Base-by-base conservation (phyloP, 164 flowering plant species). In the Taxillus chinensis region DNA sequence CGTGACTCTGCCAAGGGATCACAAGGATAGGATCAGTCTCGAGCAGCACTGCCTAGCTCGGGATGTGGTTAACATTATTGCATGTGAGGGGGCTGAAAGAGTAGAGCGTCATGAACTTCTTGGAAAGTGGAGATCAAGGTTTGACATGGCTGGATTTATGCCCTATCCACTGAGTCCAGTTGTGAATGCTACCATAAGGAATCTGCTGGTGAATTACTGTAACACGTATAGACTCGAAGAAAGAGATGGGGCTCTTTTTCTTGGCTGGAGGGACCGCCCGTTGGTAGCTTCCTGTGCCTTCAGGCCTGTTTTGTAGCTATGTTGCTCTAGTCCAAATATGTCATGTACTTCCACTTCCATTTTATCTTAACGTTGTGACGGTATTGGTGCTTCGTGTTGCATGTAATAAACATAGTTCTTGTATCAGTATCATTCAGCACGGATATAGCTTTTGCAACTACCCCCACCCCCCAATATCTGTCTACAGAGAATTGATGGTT, bases 41-140 rank as follows among this genome's bases (percentile, higher is more conserved):
- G 96, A 89, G 73, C 92, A 89, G 75, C 92, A 89, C 60, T 89
- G 92, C 67, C 65, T 89, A 57, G 92, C 92, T 2, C 76, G 90
- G 9, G 92, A 86, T 3, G 66, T 88, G 16, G 96, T 89, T 40
- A 89, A 89, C 74, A 64, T 86, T 2, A 71, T 89, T 70, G 96
- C 96, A 8, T 86, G 96, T 55, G 92, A 86, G 51, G 96, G 90
- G 48, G 70, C 72, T n/a, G 96, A 86, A 68, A 79, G 90, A 66
- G 85, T 84, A 41, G 96, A 89, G 64, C 76, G 96, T 1, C 90
- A 85, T 43, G 92, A 89, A 71, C 74, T 74, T 62, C 74, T 82
- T 2, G 83, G 83, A 39, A 86, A 89, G 68, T 89, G 96, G 92
- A 71, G 66, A 59, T 73, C 82, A 2, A 68, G 92, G 56, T 82